A percentile compares a stretch with the other conserved stretches of the same genome.
Conservation (phyloP, 2,329 filamentous ascomycete species). For the Aspergillus versicolor region DNA sequence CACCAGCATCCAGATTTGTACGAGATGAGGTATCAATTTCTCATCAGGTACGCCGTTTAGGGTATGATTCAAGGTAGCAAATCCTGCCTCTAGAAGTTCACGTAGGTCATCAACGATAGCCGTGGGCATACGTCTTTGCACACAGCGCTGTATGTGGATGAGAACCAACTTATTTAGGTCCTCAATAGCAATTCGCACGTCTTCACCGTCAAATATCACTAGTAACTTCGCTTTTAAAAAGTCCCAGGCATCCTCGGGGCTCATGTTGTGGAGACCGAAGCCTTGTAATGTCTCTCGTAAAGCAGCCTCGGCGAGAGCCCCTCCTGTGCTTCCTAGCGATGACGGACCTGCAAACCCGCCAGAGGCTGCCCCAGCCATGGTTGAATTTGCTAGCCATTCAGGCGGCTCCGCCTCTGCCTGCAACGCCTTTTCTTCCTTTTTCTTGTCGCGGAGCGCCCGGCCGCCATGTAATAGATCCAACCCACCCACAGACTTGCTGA, state of each 20-base stretch:
- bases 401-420: slow-evolving; percentile 36
- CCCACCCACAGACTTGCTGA: slow-evolving; percentile 79
- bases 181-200: slow-evolving; percentile 63
- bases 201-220: slow-evolving; percentile 65
- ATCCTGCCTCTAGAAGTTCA: slow-evolving; percentile 68
- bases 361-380: slow-evolving; percentile 24
- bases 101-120: slow-evolving; percentile 63
- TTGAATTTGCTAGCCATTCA: slow-evolving; percentile 33
- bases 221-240: slow-evolving; percentile 63
- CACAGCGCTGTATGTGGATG: slow-evolving; percentile 62
- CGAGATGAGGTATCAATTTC: slow-evolving; percentile 81
- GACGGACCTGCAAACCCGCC: slow-evolving; percentile 36
- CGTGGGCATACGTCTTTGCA: slow-evolving; percentile 59
- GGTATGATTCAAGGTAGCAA: slow-evolving; percentile 80
- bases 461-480: slow-evolving; percentile 77
- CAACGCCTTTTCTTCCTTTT: slow-evolving; percentile 65
- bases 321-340: slow-evolving; percentile 34
- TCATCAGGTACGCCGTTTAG: slow-evolving; percentile 78
- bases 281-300: slow-evolving; percentile 44
- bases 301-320: slow-evolving; percentile 35
- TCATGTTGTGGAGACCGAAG: slow-evolving; percentile 69
- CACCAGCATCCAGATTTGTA: slow-evolving; percentile 91
- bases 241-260: slow-evolving; percentile 65
- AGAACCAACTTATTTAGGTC: slow-evolving; percentile 64
- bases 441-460: slow-evolving; percentile 75